These are phyloP conservation scores for Exophiala mesophila DNA, from an alignment of 2,329 filamentous ascomycete genomes.

Conservation along the genomic window DNA sequence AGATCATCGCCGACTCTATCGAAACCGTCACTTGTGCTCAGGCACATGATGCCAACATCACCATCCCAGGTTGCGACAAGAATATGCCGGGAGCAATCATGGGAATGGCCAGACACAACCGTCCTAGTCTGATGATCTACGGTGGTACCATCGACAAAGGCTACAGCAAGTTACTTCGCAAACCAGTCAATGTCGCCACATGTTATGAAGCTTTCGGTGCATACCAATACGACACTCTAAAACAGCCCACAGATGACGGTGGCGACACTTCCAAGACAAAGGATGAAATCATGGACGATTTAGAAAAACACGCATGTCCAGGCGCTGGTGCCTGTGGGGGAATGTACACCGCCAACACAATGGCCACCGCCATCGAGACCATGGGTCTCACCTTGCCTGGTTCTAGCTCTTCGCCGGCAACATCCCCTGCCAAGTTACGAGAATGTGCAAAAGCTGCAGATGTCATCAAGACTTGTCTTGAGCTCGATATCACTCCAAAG, in stretches of 20 bases:
- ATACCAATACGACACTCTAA: conserved; percentile 69
- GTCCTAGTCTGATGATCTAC: conserved; percentile 92
- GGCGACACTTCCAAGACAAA: conserved; percentile 58
- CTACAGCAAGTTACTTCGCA: conserved; percentile 69
- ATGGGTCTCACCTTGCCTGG: conserved; percentile 80
- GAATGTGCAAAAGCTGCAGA: conserved; percentile 79
- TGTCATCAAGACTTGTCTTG: conserved; percentile 73
- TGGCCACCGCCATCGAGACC: conserved; percentile 85
- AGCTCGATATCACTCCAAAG: conserved; percentile 72
- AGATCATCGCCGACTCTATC: conserved; percentile 91
- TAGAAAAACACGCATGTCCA: conserved; percentile 73
- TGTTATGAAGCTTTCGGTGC: conserved; percentile 87
- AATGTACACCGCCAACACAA: conserved; percentile 90
- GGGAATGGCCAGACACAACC: conserved; percentile 84
- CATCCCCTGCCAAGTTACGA: conserved; percentile 75
- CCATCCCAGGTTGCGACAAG: conserved; percentile 92
- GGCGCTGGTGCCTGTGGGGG: conserved; percentile 77
- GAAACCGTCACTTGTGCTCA: conserved; percentile 91
- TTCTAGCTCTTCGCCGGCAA: conserved; percentile 76
- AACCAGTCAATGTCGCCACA: conserved; percentile 79
- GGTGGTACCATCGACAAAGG: conserved; percentile 86
- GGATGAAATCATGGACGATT: conserved; percentile 76
- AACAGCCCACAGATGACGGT: conserved; percentile 58
- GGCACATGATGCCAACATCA: conserved; percentile 87
- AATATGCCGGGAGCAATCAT: conserved; percentile 95